Evolutionary conservation across 73 alveolate species (phyloP).

Genomic region (Tetrahymena thermophila): DNA sequence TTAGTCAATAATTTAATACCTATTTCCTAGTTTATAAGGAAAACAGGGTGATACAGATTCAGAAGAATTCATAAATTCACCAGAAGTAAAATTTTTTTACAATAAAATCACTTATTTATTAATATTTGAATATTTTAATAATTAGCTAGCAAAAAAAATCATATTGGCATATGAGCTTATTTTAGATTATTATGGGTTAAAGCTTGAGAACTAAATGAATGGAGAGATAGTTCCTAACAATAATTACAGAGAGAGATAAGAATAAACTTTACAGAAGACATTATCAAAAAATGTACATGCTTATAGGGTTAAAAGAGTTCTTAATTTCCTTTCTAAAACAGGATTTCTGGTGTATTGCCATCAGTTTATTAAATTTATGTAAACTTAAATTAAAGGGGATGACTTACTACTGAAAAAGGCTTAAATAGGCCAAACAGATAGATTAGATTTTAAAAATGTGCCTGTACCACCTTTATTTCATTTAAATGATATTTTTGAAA

Average conservation of each 20-base stretch:
- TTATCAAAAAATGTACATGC: neutral
- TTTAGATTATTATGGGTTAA: neutral
- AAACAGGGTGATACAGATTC: neutral
- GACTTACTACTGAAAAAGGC: neutral
- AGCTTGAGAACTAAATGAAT: neutral
- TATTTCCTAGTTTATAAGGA: neutral
- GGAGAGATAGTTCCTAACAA: neutral
- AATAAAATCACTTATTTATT: neutral
- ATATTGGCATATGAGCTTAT: neutral
- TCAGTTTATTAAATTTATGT: neutral
- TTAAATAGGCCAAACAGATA: neutral
- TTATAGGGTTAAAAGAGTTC: neutral
- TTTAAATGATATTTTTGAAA: neutral
- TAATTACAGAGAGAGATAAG: neutral
- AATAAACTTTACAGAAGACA: neutral
- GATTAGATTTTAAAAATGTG: neutral
- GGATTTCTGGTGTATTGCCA: neutral
- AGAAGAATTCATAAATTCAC: neutral
- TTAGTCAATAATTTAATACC: neutral
- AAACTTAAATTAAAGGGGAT: neutral
- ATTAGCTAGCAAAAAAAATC: neutral
- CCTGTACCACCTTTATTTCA: neutral
- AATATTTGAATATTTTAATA: neutral
- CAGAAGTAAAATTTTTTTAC: neutral
- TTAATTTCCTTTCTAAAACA: neutral